Conservation (phyloP, 2,329 filamentous ascomycete species). For the Botryosphaeria dothidea region DNA sequence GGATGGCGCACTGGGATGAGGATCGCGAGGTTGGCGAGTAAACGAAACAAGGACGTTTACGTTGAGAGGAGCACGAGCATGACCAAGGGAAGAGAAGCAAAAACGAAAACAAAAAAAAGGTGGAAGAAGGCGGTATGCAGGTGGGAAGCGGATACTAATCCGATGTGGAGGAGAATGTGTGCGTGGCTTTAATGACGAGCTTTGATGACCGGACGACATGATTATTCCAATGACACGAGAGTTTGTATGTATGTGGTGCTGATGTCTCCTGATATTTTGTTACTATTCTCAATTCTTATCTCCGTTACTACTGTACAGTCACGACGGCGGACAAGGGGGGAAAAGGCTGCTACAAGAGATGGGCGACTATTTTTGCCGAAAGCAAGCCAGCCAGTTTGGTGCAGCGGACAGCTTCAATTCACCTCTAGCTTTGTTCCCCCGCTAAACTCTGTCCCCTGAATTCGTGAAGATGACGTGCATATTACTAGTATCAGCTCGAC, state of each 20-base stretch:
- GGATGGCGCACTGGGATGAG: conserved; percentile 51
- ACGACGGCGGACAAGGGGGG: neutral
- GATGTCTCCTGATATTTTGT: neutral
- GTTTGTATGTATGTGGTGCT: neutral
- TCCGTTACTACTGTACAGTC: neutral
- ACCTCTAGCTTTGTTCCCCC: neutral
- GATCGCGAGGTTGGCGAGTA: conserved; percentile 60
- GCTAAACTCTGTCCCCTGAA: neutral
- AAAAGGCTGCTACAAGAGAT: neutral
- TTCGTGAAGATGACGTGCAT: neutral
- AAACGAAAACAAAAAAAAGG: neutral
- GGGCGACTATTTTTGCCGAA: neutral
- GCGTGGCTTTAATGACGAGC: neutral
- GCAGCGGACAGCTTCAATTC: neutral
- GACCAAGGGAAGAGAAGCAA: too few relatives aligned
- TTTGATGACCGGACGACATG: neutral
- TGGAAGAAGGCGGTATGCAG: too few relatives aligned
- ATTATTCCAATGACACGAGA: neutral
- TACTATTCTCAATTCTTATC: neutral
- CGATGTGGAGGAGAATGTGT: too few relatives aligned
- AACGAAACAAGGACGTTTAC: too few relatives aligned
- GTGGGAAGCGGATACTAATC: too few relatives aligned
- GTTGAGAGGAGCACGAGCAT: too few relatives aligned
- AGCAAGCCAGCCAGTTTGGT: neutral
- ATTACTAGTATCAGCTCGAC: too few relatives aligned